Evolutionary conservation across 2,329 filamentous ascomycete genomes (phyloP), one percentile per base, ranked within the genome.

Genomic region (Ceratocystis cacaofunesta): DNA sequence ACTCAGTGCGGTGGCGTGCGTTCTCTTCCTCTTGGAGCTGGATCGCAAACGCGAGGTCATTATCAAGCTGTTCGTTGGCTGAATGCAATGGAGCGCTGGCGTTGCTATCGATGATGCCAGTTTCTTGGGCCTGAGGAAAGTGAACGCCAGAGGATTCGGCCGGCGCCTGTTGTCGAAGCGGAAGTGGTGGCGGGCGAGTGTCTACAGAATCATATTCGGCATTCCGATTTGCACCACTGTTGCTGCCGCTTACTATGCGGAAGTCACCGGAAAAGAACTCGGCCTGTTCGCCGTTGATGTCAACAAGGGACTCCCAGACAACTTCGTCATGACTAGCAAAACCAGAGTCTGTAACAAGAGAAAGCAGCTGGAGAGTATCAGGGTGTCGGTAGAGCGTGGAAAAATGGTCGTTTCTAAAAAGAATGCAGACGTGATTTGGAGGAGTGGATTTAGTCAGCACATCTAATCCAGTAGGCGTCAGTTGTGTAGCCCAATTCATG

Each of bases 401-500:
- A 72, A 99, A 99, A 73, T 99, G 94, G 72, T 99, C 92, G 71
- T 99, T 99, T 30, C 94, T 85, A 77, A 99, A 99, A 1, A 99
- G 76, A 62, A 99, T 97, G 0, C 90, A 90, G 68, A 96, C 84
- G 1, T 88, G 85, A 1, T 91, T 92, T 0, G 90, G 87, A 12
- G 82, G 77, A 66, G 96, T 80, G 5, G 82, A 85, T 62, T 84
- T 82, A 0, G 81, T 81, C 48, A 97, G 85, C 1, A 88, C 83
- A 48, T 88, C 82, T 1, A 99, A 79, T 0, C 94, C 94, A 74
- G 87, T 88, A 0, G 83, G 78, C 0, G 94, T 96, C 25, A 99
- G 78, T 71, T 99, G 94, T 0, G 94, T 97, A 0, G 90, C 87
- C 68, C 90, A 92, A 1, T 79, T 80, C 2, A 79, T 77, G n/a